A percentile compares a stretch with the other conserved stretches of the same genome.
Conservation (phyloP, 2,329 filamentous ascomycete species). For the Geosmithia putterillii region DNA sequence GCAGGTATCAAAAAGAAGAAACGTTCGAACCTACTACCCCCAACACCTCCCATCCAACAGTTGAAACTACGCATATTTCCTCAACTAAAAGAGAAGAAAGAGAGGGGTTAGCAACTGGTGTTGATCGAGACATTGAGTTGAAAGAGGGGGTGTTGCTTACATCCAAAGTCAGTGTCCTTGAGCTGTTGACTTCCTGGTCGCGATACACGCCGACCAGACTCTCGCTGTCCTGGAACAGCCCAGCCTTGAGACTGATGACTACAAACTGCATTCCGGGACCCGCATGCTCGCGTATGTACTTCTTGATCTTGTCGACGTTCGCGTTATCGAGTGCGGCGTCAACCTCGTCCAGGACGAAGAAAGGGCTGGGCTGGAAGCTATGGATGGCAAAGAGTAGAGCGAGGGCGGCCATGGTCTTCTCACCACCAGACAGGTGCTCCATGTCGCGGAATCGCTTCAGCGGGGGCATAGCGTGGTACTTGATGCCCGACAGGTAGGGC, state of each 20-base stretch:
- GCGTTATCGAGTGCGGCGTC: conserved; percentile 97
- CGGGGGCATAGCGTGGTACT: conserved; percentile 97
- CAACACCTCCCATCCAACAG: not conserved
- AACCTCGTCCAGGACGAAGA: conserved; percentile 97
- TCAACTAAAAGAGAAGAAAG: conserved; percentile 15
- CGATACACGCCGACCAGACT: conserved; percentile 91
- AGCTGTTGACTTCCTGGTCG: conserved; percentile 88
- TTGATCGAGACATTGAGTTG: too few species aligned
- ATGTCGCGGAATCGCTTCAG: conserved; percentile 98
- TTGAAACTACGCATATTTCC: conserved; percentile 17
- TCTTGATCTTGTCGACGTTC: conserved; percentile 91
- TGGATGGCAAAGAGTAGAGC: conserved; percentile 96
- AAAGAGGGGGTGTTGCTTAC: conserved; percentile 44
- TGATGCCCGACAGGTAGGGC: conserved; percentile 89
- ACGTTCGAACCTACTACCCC: not conserved
- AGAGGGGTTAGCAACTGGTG: too few species aligned
- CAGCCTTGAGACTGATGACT: conserved; percentile 91
- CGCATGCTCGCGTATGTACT: conserved; percentile 89
- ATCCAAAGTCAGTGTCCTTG: conserved; percentile 84
- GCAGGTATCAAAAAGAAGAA: not conserved
- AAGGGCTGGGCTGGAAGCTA: conserved; percentile 87
- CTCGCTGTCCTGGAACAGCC: conserved; percentile 92
- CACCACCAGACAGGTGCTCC: conserved; percentile 93
- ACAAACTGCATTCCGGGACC: conserved; percentile 98
- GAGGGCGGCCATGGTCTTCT: conserved; percentile 97